Evolutionary conservation across 805 yeast genomes (phyloP).

Genomic region (Spathaspora hagerdaliae): DNA sequence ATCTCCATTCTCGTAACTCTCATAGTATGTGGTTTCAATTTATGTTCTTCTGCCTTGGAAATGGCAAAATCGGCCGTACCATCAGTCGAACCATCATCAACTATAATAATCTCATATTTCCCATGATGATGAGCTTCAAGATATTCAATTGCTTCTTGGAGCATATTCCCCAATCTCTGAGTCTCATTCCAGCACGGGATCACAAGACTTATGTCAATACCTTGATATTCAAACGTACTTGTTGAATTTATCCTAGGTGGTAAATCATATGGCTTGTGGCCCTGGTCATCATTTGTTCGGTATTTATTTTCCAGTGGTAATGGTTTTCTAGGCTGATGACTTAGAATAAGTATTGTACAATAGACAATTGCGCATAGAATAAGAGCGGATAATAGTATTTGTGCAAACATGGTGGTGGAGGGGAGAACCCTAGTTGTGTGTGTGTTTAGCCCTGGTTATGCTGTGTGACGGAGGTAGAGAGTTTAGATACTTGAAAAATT

Average conservation of each 20-base stretch:
- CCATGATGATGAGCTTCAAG: conserved; percentile 34
- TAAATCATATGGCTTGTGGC: conserved; percentile 23
- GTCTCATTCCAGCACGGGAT: conserved; percentile 95
- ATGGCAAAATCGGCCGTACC: conserved; percentile 73
- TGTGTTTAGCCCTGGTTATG: no score
- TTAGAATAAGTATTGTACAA: conserved; percentile 40
- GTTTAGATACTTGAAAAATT: no score
- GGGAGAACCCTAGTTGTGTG: no score
- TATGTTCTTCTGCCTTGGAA: conserved; percentile 47
- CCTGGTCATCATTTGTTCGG: conserved; percentile 44
- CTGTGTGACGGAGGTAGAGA: no score
- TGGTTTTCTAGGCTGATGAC: conserved; percentile 63
- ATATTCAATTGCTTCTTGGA: conserved; percentile 61
- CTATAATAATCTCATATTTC: conserved; percentile 72
- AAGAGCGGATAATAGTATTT: not conserved
- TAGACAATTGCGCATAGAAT: conserved; percentile 11
- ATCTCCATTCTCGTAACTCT: conserved; percentile 65
- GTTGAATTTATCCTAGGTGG: conserved; percentile 27
- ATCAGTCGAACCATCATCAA: conserved; percentile 91
- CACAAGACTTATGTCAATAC: conserved; percentile 66
- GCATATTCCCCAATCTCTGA: conserved; percentile 63
- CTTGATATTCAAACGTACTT: conserved; percentile 20
- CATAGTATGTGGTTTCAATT: conserved; percentile 53
- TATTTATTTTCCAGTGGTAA: conserved; percentile 50
- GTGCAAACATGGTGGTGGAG: no score